These are phyloP conservation scores for Talaromyces pinophilus DNA, from an alignment of 2,329 filamentous ascomycete genomes.

Conservation along the genomic window DNA sequence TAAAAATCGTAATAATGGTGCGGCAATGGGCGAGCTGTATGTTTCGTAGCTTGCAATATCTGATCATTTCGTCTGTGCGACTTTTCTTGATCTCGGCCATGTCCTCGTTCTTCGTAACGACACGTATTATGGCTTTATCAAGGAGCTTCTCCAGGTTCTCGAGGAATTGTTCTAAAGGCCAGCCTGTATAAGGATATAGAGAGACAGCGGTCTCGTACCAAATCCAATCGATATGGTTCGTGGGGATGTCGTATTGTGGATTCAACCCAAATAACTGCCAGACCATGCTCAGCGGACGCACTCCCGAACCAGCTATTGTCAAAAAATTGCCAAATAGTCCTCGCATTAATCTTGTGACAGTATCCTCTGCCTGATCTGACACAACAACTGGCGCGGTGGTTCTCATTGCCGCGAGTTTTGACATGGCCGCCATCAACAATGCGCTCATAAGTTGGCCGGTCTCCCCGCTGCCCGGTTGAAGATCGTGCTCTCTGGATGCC, in stretches of 20 bases:
- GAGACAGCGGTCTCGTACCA: not conserved
- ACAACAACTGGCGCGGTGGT: slow-evolving; percentile 18
- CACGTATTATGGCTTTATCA: slow-evolving; percentile 18
- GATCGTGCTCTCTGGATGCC: slow-evolving; percentile 15
- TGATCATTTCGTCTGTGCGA: slow-evolving; percentile 17
- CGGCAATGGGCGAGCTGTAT: slow-evolving; percentile 19
- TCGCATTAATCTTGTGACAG: slow-evolving; percentile 32
- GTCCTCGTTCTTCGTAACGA: slow-evolving; percentile 17
- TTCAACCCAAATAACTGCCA: slow-evolving; percentile 20
- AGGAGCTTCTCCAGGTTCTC: slow-evolving; percentile 18
- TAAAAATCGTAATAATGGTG: slow-evolving; percentile 19
- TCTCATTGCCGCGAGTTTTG: slow-evolving; percentile 26
- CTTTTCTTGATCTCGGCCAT: slow-evolving; percentile 12
- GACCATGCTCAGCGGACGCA: slow-evolving; percentile 21
- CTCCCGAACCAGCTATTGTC: slow-evolving; percentile 32
- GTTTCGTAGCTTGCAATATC: slow-evolving; percentile 20
- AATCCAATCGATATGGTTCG: not conserved
- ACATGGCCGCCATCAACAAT: slow-evolving; percentile 31
- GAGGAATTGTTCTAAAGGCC: not conserved
- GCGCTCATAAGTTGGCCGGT: slow-evolving; percentile 19
- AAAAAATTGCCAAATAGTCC: slow-evolving; percentile 33
- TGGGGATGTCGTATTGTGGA: slow-evolving; percentile 19
- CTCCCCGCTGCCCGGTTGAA: slow-evolving; percentile 11
- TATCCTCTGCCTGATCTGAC: slow-evolving; percentile 23
- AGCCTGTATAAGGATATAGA: not conserved